phyloP scores from a whole-genome alignment of 805 yeast genomes.

The Metschnikowia lachancei region DNA sequence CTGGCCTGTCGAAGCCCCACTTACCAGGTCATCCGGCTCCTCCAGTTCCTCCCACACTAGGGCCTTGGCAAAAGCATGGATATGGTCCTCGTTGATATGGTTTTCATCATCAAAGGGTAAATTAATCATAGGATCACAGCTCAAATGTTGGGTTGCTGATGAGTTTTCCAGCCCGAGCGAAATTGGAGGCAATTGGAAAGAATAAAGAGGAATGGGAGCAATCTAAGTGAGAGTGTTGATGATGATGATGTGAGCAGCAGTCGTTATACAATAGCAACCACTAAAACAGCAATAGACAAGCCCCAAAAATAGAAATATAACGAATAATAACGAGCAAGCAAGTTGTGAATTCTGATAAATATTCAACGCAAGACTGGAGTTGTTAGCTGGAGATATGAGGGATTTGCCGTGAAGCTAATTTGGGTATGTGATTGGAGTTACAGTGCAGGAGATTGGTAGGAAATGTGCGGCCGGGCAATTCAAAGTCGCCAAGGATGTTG shows the following conservation, averaged over 20 bases:
- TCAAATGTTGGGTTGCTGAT: neutral
- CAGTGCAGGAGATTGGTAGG: neutral
- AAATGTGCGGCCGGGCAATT: neutral
- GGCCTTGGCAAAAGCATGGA: slow-evolving; percentile 41
- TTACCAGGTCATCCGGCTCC: slow-evolving; percentile 9
- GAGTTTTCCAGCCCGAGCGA: neutral
- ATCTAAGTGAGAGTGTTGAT: no score
- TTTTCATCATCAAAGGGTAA: slow-evolving; percentile 24
- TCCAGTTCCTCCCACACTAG: slow-evolving; percentile 37
- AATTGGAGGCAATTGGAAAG: neutral
- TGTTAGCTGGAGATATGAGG: neutral
- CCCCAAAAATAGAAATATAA: no score
- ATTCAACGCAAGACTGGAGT: neutral
- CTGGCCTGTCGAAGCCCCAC: slow-evolving; percentile 7
- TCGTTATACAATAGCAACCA: no score
- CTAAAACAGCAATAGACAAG: no score
- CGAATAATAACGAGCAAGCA: no score
- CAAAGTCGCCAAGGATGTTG: neutral
- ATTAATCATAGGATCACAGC: neutral
- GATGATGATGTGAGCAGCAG: no score
- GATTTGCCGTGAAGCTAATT: neutral
- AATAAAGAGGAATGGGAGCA: neutral
- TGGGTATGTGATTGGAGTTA: neutral
- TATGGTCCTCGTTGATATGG: slow-evolving; percentile 35
- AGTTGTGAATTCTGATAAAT: neutral